Evolutionary conservation across 108 stramenopile genomes (phyloP), one percentile per base, ranked within the genome.

Genomic region (Conticribra weissflogii): DNA sequence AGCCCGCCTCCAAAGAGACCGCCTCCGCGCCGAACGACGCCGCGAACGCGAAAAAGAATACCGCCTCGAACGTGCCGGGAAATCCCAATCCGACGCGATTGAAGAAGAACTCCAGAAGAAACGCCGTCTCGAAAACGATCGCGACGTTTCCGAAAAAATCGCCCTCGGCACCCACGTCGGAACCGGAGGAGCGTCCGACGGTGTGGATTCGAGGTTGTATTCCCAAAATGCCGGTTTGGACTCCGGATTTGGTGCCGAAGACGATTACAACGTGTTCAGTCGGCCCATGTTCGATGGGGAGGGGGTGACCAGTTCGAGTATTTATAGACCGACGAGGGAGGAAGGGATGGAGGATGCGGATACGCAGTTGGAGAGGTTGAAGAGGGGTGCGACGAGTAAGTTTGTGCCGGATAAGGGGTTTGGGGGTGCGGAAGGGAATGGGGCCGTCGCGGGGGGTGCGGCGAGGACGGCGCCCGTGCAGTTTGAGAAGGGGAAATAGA

Each of bases 71-170:
- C 85, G 86, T 74, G 81, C 74, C 17, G 81, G 77, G 19, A 88
- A 86, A 58, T 66, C 84, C 17, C 62, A 51, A 23, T 53, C 62
- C 15, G 75, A 79, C 41, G 63, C 52, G 15, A 60, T 66, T n/a
- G 78, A 78, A 22, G 81, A 82, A 47, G 78, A 82, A 28, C 48
- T 86, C 48, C 66, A 78, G 50, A 94, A 96, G 79, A 96, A 94
- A 71, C 85, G 86, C 31, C 88, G 93, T 48, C 49, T 97, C 47
- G 95, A 95, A 54, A 84, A 86, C 32, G 97, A 98, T 45, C 94
- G 98, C 9, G 98, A 99, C 67, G 89, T 99, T 49, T 97, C 97
- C 14, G 98, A 99, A 81, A 94, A 96, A 81, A 92, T 98, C 80
- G 98, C 98, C 2, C 78, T 99, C 50, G 98, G 98, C 1, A 90